Evolutionary conservation across 768 basidiomycete species (phyloP).

Genomic region (Phylloporus rhodoxanthus): DNA sequence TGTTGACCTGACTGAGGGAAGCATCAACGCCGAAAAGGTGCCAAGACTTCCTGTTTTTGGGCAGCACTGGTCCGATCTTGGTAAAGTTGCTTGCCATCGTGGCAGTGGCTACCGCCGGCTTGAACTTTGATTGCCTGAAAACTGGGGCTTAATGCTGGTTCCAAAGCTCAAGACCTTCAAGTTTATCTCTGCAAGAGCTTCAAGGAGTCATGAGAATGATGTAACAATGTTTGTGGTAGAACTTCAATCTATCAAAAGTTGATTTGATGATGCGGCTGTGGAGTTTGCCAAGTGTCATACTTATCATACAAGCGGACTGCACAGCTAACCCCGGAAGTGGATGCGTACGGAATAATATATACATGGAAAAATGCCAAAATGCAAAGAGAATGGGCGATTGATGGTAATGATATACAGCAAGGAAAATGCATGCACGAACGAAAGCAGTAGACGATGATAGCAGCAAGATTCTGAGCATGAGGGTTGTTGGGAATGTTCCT

Average conservation of each 20-base stretch:
- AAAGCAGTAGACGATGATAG: neutral
- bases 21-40: slow-evolving; percentile 10
- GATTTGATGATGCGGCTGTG: neutral
- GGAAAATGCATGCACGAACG: slow-evolving; percentile 5
- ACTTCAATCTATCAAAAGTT: neutral
- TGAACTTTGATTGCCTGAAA: neutral
- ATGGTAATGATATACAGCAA: neutral
- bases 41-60: slow-evolving; percentile 10
- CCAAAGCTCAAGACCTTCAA: slow-evolving; percentile 6
- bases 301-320: slow-evolving; percentile 3
- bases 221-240: neutral
- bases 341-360: slow-evolving; percentile 5
- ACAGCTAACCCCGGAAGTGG: neutral
- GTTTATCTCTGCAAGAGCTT: too few species aligned
- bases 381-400: slow-evolving; percentile 2
- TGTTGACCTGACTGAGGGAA: too few species aligned
- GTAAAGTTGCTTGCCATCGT: neutral
- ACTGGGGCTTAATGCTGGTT: neutral
- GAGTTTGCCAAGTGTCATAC: neutral
- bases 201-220: too few species aligned
- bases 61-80: neutral
- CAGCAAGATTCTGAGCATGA: neutral
- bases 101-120: neutral
- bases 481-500: neutral
- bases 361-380: slow-evolving; percentile 3